phyloP scores from a whole-genome alignment of 1,139 yeast genomes.

The Sugiyamaella neomexicana region DNA sequence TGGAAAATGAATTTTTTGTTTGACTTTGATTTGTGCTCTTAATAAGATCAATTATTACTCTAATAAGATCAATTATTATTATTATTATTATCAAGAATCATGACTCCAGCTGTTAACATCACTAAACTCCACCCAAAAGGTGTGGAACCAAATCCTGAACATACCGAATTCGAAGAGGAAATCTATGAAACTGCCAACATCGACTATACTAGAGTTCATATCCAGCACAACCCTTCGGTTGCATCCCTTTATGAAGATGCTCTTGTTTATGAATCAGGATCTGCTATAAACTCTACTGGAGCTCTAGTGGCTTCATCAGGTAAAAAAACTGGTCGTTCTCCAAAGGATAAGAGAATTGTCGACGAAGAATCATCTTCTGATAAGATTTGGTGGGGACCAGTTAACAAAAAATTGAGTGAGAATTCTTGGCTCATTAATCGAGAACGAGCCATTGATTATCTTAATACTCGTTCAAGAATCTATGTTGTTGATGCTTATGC shows the following conservation, averaged over 20 bases:
- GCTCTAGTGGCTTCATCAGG: conserved; percentile 97
- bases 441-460: conserved; percentile 94
- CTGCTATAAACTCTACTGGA: conserved; percentile 91
- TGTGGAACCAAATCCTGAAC: conserved; percentile 41
- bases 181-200: conserved; percentile 45
- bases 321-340: conserved; percentile 95
- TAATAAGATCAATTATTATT: too few species aligned
- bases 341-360: conserved; percentile 96
- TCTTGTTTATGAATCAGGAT: conserved; percentile 75
- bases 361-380: conserved; percentile 85
- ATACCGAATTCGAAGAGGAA: conserved; percentile 44
- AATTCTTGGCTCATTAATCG: conserved; percentile 95
- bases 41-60: too few species aligned
- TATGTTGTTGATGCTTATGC: conserved; percentile 96
- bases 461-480: conserved; percentile 92
- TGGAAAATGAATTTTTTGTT: too few species aligned
- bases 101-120: conserved; percentile 43
- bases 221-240: conserved; percentile 88
- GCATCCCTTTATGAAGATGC: conserved; percentile 96
- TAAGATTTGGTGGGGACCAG: conserved; percentile 99
- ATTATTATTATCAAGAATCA: conserved; percentile 16
- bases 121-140: conserved; percentile 47
- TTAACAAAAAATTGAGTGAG: conserved; percentile 91
- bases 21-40: too few species aligned
- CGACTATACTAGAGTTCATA: conserved; percentile 44